A percentile compares a stretch with the other conserved stretches of the same genome.
Evolutionary conservation across 1,284 basidiomycete species (phyloP).

Genomic region (Anthracocystis panici-leucophaei): DNA sequence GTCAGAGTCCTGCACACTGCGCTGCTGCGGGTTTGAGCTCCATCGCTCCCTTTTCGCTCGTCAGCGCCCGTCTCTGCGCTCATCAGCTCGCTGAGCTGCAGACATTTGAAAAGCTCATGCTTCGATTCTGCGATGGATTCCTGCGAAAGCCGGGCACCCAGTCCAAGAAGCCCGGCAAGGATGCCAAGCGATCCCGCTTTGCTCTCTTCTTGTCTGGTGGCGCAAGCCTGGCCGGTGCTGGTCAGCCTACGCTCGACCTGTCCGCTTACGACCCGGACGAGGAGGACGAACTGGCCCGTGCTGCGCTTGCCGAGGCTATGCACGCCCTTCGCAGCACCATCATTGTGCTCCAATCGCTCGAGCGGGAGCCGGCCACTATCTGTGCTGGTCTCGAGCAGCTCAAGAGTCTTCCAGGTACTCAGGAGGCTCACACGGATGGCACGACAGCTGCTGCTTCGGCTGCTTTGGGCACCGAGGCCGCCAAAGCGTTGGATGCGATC

Average conservation of each 20-base stretch:
- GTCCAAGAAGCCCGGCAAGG: slow-evolving; percentile 36
- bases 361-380: slow-evolving; percentile 57
- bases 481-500: slow-evolving; percentile 60
- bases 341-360: slow-evolving; percentile 58
- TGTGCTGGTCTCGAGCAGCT: slow-evolving; percentile 36
- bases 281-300: slow-evolving; percentile 66
- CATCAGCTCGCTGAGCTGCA: slow-evolving; percentile 63
- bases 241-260: slow-evolving; percentile 35
- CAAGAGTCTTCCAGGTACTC: slow-evolving; percentile 26
- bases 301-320: slow-evolving; percentile 65
- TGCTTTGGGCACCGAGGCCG: slow-evolving; percentile 36
- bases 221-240: slow-evolving; percentile 17
- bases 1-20: slow-evolving; percentile 40
- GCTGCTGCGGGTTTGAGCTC: slow-evolving; percentile 16
- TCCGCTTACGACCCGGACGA: slow-evolving; percentile 52
- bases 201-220: slow-evolving; percentile 39
- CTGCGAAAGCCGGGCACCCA: slow-evolving; percentile 47
- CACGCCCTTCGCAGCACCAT: slow-evolving; percentile 63
- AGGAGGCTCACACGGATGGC: slow-evolving; percentile 1
- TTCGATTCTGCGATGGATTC: slow-evolving; percentile 61
- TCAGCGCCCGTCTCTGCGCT: slow-evolving; percentile 55
- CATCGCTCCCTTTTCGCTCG: slow-evolving; percentile 40
- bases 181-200: slow-evolving; percentile 38
- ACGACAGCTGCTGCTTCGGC: slow-evolving; percentile 1
- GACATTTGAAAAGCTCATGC: slow-evolving; percentile 65